Conservation (phyloP, 2,329 filamentous ascomycete species). For the Penicillium rolfsii region DNA sequence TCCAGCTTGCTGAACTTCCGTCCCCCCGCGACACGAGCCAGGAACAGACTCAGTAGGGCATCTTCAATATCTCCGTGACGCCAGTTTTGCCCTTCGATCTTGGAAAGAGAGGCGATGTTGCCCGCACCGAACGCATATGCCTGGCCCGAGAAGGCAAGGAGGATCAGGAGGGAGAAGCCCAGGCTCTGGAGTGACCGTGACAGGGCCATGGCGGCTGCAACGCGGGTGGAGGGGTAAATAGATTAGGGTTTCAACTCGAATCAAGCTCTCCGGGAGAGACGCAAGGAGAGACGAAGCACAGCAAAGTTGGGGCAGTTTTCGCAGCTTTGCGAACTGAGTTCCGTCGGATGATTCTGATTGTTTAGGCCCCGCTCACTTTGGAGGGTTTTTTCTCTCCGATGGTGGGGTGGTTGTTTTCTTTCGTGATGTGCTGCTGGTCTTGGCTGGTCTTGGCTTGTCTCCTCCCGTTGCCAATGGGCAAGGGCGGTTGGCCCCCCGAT, state of each 20-base stretch:
- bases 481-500: neutral
- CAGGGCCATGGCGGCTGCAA: conserved; percentile 23
- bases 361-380: neutral
- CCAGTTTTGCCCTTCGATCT: conserved; percentile 84
- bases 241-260: neutral
- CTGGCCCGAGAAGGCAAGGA: conserved; percentile 69
- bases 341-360: neutral
- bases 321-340: neutral
- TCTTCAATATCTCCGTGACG: conserved; percentile 93
- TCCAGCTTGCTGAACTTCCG: conserved; percentile 89
- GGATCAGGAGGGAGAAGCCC: conserved; percentile 51
- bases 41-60: conserved; percentile 73
- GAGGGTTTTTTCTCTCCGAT: neutral
- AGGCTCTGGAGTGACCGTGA: conserved; percentile 26
- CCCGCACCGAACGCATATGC: conserved; percentile 82
- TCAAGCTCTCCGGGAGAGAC: conserved; percentile 3
- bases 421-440: neutral
- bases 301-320: neutral
- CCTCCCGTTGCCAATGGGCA: neutral
- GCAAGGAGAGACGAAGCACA: neutral
- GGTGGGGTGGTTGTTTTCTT: neutral
- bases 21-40: conserved; percentile 64
- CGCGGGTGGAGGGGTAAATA: neutral
- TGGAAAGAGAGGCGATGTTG: conserved; percentile 80
- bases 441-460: conserved; percentile 1